Evolutionary conservation across 2,329 filamentous ascomycete genomes (phyloP).

Genomic region (Colletotrichum melonis): DNA sequence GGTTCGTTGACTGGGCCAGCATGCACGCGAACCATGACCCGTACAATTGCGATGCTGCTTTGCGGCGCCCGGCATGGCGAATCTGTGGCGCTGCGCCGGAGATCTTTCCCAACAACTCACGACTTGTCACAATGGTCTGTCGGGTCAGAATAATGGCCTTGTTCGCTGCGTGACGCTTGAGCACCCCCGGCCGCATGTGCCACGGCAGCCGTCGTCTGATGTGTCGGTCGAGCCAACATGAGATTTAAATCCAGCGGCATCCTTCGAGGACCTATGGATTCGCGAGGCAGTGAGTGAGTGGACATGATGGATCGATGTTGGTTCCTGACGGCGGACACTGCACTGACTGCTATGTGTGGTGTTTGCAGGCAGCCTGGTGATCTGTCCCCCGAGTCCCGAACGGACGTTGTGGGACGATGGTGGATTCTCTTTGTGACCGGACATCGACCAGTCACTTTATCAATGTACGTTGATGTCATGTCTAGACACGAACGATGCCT

Average conservation of each 20-base stretch:
- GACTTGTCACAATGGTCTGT: constrained; percentile 25
- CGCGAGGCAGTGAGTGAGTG: neutral
- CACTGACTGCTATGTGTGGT: neutral
- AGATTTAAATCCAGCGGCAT: neutral
- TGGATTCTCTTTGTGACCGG: neutral
- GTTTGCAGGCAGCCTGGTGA: neutral
- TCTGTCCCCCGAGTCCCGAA: neutral
- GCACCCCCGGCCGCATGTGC: neutral
- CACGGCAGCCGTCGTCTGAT: constrained; percentile 26
- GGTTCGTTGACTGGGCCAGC: neutral
- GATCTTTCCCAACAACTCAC: constrained; percentile 2
- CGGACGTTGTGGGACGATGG: neutral
- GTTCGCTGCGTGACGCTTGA: neutral
- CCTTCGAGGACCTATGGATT: neutral
- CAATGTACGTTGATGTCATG: neutral
- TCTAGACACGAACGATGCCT: neutral
- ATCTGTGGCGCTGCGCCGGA: constrained; percentile 8
- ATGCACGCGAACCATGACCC: neutral
- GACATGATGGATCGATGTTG: constrained; percentile 1
- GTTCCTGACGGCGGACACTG: neutral
- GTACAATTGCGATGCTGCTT: neutral
- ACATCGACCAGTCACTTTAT: neutral
- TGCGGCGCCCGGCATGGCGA: neutral
- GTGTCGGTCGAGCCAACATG: neutral
- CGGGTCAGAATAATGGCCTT: neutral